phyloP scores from a whole-genome alignment of 2,329 filamentous ascomycete species.

The Bipolaris cookei region DNA sequence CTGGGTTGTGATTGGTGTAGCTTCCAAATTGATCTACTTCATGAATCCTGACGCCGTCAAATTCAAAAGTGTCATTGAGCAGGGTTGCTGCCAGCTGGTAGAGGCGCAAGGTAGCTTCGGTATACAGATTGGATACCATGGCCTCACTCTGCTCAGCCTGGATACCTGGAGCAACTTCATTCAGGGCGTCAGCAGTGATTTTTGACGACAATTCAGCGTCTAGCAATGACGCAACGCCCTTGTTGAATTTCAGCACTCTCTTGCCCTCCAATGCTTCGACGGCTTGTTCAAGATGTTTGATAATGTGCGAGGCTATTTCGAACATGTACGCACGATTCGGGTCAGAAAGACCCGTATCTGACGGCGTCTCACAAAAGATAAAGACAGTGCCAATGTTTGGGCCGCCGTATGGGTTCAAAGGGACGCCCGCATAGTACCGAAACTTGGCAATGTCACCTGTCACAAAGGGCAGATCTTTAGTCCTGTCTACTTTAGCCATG shows the following conservation, averaged over 20 bases:
- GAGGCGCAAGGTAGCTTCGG: conserved; percentile 2
- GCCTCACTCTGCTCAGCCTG: neutral
- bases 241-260: conserved; percentile 9
- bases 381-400: conserved; percentile 14
- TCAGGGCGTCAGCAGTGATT: neutral
- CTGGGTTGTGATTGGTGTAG: conserved; percentile 7
- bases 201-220: conserved; percentile 1
- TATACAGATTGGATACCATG: conserved; percentile 12
- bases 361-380: conserved; percentile 10
- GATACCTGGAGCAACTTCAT: neutral
- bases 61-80: conserved; percentile 11
- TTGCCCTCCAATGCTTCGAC: conserved; percentile 13
- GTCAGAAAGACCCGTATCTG: conserved; percentile 1
- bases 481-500: conserved; percentile 10
- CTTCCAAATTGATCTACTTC: conserved; percentile 5
- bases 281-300: conserved; percentile 12
- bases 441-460: conserved; percentile 12
- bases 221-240: conserved; percentile 9
- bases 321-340: conserved; percentile 6
- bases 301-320: conserved; percentile 9
- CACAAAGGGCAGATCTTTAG: conserved; percentile 13
- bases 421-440: conserved; percentile 13
- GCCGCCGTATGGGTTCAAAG: conserved; percentile 12
- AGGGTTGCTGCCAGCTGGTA: conserved; percentile 11
- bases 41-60: conserved; percentile 13